These are phyloP conservation scores for Thymus mandschuricus DNA, from an alignment of 257 asterid genomes.

Conservation along the genomic window DNA sequence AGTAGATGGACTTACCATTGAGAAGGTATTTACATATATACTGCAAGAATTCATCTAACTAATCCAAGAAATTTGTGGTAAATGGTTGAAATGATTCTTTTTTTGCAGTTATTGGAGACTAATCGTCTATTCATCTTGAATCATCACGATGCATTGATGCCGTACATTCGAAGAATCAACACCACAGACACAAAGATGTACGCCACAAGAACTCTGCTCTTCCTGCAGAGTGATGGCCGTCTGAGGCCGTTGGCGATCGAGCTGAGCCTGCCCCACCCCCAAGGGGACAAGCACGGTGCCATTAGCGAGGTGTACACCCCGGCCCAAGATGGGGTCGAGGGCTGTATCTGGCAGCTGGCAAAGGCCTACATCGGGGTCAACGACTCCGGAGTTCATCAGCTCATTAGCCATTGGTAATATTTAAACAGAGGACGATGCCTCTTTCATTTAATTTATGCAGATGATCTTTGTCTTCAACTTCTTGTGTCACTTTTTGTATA, in stretches of 20 bases:
- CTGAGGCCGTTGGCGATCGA: conserved; percentile 58
- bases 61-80: not conserved
- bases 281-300: conserved; percentile 48
- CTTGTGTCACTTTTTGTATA: not conserved
- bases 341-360: conserved; percentile 55
- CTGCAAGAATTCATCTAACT: no score
- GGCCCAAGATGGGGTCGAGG: conserved; percentile 39
- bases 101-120: conserved; percentile 43
- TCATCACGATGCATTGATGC: conserved; percentile 65
- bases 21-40: conserved; percentile 37
- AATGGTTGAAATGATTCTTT: not conserved
- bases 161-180: conserved; percentile 56
- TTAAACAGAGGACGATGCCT: no score
- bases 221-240: conserved; percentile 47
- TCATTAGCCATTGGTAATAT: conserved; percentile 31
- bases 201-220: conserved; percentile 58
- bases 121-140: conserved; percentile 49
- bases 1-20: conserved; percentile 49
- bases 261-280: conserved; percentile 55
- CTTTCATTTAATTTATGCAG: conserved; percentile 23
- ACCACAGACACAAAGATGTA: conserved; percentile 51
- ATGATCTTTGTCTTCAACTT: not conserved
- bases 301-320: conserved; percentile 55
- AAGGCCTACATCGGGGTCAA: conserved; percentile 57
- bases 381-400: conserved; percentile 66